phyloP scores from a whole-genome alignment of 129 eudicot genomes.

The Logfia minima region DNA sequence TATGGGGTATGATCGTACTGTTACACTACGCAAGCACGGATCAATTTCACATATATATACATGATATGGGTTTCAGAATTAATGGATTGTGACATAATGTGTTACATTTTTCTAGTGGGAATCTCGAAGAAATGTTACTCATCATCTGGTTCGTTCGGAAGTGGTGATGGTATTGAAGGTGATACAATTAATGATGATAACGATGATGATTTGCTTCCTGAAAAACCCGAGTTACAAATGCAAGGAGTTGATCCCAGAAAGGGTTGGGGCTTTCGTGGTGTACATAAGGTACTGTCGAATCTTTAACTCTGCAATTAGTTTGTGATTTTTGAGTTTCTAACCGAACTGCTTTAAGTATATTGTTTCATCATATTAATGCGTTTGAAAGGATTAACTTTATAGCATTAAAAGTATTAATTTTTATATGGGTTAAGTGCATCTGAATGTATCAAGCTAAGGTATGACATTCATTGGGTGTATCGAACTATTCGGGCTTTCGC shows the following conservation, averaged over 20 bases:
- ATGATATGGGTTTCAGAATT: conserved; percentile 1
- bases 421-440: too few relatives aligned
- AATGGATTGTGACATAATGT: neutral
- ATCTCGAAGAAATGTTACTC: conserved; percentile 46
- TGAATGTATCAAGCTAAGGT: too few relatives aligned
- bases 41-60: neutral
- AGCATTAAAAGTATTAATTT: too few relatives aligned
- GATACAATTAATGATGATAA: conserved; percentile 33
- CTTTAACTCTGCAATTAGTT: neutral
- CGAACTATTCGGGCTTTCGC: too few relatives aligned
- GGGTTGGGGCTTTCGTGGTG: conserved; percentile 97
- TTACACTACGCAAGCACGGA: neutral
- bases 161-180: conserved; percentile 29
- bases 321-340: too few relatives aligned
- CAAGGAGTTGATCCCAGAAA: conserved; percentile 88
- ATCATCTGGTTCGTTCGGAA: conserved; percentile 14
- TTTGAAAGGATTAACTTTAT: too few relatives aligned
- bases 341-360: too few relatives aligned
- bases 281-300: conserved; percentile 63
- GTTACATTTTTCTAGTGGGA: conserved; percentile 28
- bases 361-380: too few relatives aligned
- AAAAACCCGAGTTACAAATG: conserved; percentile 53
- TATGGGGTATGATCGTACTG: neutral
- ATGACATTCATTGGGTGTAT: too few relatives aligned
- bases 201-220: conserved; percentile 50